Percentiles rank a stretch among this genome's conserved stretches.
These are phyloP conservation scores for Conidiobolus incongruus DNA, from an alignment of 371 early-diverging fungal species.

Conservation along the genomic window DNA sequence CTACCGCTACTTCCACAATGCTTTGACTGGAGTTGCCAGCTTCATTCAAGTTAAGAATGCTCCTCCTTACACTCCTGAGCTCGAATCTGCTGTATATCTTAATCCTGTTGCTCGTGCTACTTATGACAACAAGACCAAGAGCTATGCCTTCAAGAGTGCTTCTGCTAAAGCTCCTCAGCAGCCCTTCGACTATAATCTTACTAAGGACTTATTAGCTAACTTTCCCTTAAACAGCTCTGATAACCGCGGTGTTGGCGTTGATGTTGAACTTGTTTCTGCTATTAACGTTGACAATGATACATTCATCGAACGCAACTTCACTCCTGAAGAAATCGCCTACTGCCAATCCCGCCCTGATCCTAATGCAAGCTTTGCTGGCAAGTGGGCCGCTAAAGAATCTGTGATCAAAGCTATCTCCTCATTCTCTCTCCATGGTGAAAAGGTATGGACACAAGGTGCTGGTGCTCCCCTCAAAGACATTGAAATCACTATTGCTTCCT, in stretches of 20 bases:
- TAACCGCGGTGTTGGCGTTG: slow-evolving; percentile 63
- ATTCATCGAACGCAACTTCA: slow-evolving; percentile 85
- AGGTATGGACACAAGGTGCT: slow-evolving; percentile 14
- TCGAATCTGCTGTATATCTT: slow-evolving; percentile 69
- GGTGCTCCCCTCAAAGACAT: slow-evolving; percentile 56
- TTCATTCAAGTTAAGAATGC: slow-evolving; percentile 77
- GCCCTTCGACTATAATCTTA: slow-evolving; percentile 22
- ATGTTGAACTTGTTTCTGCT: slow-evolving; percentile 68
- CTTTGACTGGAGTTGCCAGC: slow-evolving; percentile 60
- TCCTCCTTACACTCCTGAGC: slow-evolving; percentile 73
- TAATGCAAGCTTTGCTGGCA: slow-evolving; percentile 73
- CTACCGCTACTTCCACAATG: slow-evolving; percentile 85
- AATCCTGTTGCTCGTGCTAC: slow-evolving; percentile 77
- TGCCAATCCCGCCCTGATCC: slow-evolving; percentile 54
- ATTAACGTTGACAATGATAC: slow-evolving; percentile 59
- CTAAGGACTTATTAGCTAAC: slow-evolving; percentile 30
- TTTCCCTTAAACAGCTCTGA: slow-evolving; percentile 14
- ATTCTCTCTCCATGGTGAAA: slow-evolving; percentile 17
- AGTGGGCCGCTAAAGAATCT: slow-evolving; percentile 94
- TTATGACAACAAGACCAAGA: slow-evolving; percentile 42
- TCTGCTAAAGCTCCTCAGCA: slow-evolving; percentile 12
- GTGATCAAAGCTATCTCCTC: slow-evolving; percentile 84
- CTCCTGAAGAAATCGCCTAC: slow-evolving; percentile 52
- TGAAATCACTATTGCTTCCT: slow-evolving; percentile 47
- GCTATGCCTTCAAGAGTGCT: slow-evolving; percentile 48